Evolutionary conservation across 2,329 filamentous ascomycete species (phyloP), one percentile per base, ranked within the genome.

Genomic region (Colletotrichum theobromicola): DNA sequence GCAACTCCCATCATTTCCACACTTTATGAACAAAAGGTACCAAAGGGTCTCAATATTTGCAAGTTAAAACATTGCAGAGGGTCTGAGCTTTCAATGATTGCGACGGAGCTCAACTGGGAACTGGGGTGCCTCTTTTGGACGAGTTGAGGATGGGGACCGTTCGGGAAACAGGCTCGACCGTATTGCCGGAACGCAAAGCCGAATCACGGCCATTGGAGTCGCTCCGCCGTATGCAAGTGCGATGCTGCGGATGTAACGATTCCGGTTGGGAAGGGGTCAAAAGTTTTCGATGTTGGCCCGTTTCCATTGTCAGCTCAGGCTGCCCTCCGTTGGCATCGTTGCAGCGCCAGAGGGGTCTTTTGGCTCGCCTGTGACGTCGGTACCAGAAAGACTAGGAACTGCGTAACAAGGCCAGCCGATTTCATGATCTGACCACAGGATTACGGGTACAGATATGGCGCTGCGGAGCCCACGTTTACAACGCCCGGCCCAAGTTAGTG

Each of bases 221-320:
- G 72, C 62, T 67, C 62, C 72, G 72, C 68, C 28, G n/a, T 61
- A 62, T 35, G 68, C 55, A 67, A 42, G 67, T 53, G 63, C 26
- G 16, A 71, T 67, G 61, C 46, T 24, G 57, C 72, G 42, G 53
- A 67, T 63, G 57, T 30, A 28, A 26, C 32, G 50, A 70, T 26
- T 24, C 24, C 9, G 24, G 32, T 74, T 24, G 67, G 21, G 37
- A 55, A 30, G 50, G 30, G 61, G 16, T 30, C n/a, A 30, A 26
- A 9, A 16, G 28, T 37, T 24, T 46, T 28, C 5, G 35, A 9
- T 16, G 50, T 66, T 62, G 72, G 15, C 30, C 35, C 30, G 67
- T 26, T 42, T n/a, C 65, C 26, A 28, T 30, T 18, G 57, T 34
- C 35, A n/a, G 55, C 18, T 28, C 18, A 35, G 61, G 13, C 55